Base-by-base conservation (phyloP, 257 asterid genomes). In the Solanum clarkiae region DNA sequence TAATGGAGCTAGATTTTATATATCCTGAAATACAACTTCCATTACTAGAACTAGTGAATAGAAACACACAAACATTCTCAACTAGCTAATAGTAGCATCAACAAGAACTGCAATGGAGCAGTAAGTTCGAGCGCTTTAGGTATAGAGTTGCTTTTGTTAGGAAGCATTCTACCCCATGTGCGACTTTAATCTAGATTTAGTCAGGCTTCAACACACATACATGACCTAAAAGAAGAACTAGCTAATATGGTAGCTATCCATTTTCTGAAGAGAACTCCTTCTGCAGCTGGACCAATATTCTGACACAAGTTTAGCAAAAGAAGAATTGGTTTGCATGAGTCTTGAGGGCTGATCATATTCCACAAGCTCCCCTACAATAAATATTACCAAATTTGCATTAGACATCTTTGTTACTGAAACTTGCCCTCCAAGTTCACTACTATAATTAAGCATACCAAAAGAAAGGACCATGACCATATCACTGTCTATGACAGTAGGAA, bases 401-500 rank as follows among this genome's bases (percentile, higher is more conserved):
- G 10, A 36, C 24, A 59, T 20, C 44, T 60, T 66, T 40, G 40
- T 0, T 32, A 47, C 49, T 62, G 17, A n/a, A 59, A 62, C 16
- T 32, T 47, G 80, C 53, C 36, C 66, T 53, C 85, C n/a, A 71
- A 10, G 53, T 63, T 65, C n/a, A 16, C 24, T 22, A 57, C 12
- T 22, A 11, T 1, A 60, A 62, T 29, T 54, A 86, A 3, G 42
- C 89, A 0, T 91, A 93, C 98, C 98, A 51, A 90, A 92, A 81
- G 95, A 91, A 81, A 95, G 91, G 82, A 92, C 92, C 91, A 94
- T 83, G 86, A 95, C 97, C 98, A 92, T 94, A 59, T 92, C 93
- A 85, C 98, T 93, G 87, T 95, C 98, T 63, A 94, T 86, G 18
- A 95, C 98, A 6, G 98, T 95, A 49, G 98, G 98, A 84, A 95